Conservation (phyloP, 257 asterid genomes). For the Eustoma russellianum region DNA sequence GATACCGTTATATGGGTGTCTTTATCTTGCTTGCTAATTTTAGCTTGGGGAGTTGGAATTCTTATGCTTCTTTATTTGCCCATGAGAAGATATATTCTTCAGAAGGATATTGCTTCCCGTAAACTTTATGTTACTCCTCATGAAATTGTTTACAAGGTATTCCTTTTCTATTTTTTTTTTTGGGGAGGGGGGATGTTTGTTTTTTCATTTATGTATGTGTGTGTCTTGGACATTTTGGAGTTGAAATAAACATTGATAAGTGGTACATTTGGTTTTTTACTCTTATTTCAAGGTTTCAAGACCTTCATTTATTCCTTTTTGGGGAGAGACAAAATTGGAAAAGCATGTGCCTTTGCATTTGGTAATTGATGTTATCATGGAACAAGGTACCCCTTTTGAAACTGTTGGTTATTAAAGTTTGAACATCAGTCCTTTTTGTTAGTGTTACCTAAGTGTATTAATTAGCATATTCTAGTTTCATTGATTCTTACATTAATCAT, state of each 20-base stretch:
- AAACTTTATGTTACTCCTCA: slow-evolving; percentile 47
- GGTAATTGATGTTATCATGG: slow-evolving; percentile 51
- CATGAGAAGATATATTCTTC: slow-evolving; percentile 51
- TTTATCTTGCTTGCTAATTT: slow-evolving; percentile 53
- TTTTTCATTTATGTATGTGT: slow-evolving; percentile 2
- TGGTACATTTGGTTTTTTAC: slow-evolving; percentile 5
- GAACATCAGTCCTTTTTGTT: neutral
- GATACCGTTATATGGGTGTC: slow-evolving; percentile 60
- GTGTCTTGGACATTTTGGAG: neutral
- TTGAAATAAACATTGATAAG: slow-evolving; percentile 2
- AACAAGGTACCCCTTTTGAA: slow-evolving; percentile 47
- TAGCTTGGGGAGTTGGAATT: slow-evolving; percentile 75
- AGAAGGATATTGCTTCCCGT: slow-evolving; percentile 54
- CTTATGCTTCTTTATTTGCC: slow-evolving; percentile 65
- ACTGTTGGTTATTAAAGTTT: neutral
- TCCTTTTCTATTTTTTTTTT: too few species aligned
- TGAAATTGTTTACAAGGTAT: slow-evolving; percentile 55
- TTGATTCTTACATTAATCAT: neutral
- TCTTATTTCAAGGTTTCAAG: slow-evolving; percentile 42
- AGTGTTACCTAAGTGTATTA: neutral
- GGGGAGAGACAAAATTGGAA: slow-evolving; percentile 40
- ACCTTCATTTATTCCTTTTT: slow-evolving; percentile 64
- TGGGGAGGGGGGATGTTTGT: neutral
- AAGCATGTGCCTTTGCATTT: slow-evolving; percentile 51
- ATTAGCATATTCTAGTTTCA: neutral